Percentiles rank a stretch among this genome's conserved stretches.
phyloP scores from a whole-genome alignment of 768 basidiomycete species.

The Pisolithus tinctorius region DNA sequence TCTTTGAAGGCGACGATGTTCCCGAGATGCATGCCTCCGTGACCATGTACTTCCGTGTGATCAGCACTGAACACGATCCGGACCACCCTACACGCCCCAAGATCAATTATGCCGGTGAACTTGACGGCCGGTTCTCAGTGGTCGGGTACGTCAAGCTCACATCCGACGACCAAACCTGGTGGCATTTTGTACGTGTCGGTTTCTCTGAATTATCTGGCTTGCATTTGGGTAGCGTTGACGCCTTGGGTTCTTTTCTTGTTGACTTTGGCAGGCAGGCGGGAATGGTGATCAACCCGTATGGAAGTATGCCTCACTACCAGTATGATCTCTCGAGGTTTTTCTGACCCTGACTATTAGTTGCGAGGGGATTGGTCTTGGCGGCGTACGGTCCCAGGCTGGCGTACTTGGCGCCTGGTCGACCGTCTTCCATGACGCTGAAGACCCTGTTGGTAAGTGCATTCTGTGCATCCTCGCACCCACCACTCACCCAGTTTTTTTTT shows the following conservation, averaged over 20 bases:
- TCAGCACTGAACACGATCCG: constrained; percentile 36
- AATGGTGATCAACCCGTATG: constrained; percentile 37
- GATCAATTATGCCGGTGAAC: constrained; percentile 48
- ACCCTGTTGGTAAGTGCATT: constrained; percentile 36
- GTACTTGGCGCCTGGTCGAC: constrained; percentile 52
- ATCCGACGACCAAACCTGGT: constrained; percentile 49
- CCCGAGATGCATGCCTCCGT: constrained; percentile 47
- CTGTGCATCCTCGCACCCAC: neutral
- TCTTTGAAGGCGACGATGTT: constrained; percentile 48
- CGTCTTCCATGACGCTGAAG: constrained; percentile 36
- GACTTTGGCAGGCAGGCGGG: neutral
- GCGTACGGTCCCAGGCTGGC: constrained; percentile 51
- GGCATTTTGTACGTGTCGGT: constrained; percentile 50
- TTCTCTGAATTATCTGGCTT: neutral
- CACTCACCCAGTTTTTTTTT: neutral
- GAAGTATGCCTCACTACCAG: constrained; percentile 34
- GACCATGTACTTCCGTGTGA: constrained; percentile 39
- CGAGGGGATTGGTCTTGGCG: constrained; percentile 58
- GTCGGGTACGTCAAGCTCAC: constrained; percentile 50
- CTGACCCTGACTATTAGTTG: constrained; percentile 33
- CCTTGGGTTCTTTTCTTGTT: neutral
- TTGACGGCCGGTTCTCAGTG: constrained; percentile 44
- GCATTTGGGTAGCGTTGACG: neutral
- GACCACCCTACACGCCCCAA: constrained; percentile 44
- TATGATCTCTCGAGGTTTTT: neutral